Conservation (phyloP, 1,284 basidiomycete genomes). For the Microbotryum saponariae region DNA sequence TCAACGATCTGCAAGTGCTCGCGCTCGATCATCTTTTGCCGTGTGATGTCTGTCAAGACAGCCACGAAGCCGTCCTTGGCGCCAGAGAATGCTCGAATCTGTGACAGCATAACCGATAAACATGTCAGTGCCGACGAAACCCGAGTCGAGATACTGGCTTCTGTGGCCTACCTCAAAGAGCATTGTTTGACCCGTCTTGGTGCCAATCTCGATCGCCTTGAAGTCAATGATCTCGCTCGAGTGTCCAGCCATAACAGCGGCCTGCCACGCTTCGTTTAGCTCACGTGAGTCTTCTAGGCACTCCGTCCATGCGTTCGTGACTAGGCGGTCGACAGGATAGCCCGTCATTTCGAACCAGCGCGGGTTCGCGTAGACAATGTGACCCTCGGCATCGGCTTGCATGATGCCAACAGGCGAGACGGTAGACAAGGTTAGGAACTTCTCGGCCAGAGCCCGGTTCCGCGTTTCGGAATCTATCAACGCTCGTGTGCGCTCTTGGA, state of each 20-base stretch:
- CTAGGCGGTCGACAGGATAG: slow-evolving; percentile 9
- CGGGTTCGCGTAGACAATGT: slow-evolving; percentile 25
- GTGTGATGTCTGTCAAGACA: slow-evolving; percentile 35
- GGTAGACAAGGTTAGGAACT: slow-evolving; percentile 33
- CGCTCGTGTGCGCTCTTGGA: slow-evolving; percentile 34
- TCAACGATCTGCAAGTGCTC: slow-evolving; percentile 34
- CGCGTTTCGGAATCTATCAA: slow-evolving; percentile 33
- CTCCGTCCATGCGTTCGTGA: slow-evolving; percentile 23
- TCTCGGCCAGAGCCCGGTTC: slow-evolving; percentile 31
- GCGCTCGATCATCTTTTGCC: slow-evolving; percentile 29
- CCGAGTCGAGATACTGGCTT: neutral
- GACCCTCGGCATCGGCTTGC: slow-evolving; percentile 22
- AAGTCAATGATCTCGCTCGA: slow-evolving; percentile 7
- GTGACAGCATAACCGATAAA: neutral
- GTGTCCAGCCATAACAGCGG: slow-evolving; percentile 9
- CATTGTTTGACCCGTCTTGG: slow-evolving; percentile 17
- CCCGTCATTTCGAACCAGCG: slow-evolving; percentile 25
- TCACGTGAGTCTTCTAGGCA: slow-evolving; percentile 15
- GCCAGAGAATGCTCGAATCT: slow-evolving; percentile 3
- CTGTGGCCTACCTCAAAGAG: slow-evolving; percentile 17
- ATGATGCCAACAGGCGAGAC: slow-evolving; percentile 37
- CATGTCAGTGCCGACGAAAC: too few species aligned
- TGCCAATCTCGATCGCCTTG: slow-evolving; percentile 16
- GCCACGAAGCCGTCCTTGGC: slow-evolving; percentile 28
- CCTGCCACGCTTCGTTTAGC: slow-evolving; percentile 11